Percentiles rank a stretch among this genome's conserved stretches.
These are phyloP conservation scores for Starmera stellimalicola DNA, from an alignment of 1,139 yeast species.

Conservation along the genomic window DNA sequence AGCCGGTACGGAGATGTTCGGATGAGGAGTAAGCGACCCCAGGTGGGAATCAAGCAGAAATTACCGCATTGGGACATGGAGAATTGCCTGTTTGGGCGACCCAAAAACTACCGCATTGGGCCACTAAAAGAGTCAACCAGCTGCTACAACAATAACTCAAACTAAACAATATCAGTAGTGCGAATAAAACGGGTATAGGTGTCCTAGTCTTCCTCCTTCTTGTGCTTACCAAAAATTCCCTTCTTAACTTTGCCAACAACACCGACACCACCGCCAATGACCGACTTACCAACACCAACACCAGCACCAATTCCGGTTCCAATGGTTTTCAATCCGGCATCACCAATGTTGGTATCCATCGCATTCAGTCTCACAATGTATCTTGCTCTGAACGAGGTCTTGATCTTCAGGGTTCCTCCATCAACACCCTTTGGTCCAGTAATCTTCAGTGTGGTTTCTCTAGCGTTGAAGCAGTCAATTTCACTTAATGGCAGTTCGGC, in stretches of 20 bases:
- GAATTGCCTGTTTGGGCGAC: too few relatives aligned
- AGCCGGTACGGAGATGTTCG: too few relatives aligned
- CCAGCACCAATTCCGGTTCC: slow-evolving; percentile 31
- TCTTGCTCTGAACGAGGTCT: slow-evolving; percentile 58
- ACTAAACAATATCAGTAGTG: too few relatives aligned
- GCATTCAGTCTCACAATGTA: slow-evolving; percentile 36
- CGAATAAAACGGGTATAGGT: too few relatives aligned
- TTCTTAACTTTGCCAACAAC: slow-evolving; percentile 29
- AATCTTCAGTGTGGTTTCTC: slow-evolving; percentile 46
- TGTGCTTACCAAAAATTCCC: slow-evolving; percentile 26
- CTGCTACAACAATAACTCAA: too few relatives aligned
- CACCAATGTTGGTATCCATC: slow-evolving; percentile 25
- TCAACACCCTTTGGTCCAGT: slow-evolving; percentile 36
- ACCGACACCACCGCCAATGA: slow-evolving; percentile 33
- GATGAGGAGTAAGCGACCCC: too few relatives aligned
- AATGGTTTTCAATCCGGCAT: slow-evolving; percentile 25
- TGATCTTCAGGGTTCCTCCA: slow-evolving; percentile 57
- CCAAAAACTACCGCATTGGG: too few relatives aligned
- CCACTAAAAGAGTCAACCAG: too few relatives aligned
- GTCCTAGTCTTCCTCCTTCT: slow-evolving; percentile 10
- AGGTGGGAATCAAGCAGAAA: too few relatives aligned
- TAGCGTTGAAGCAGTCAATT: slow-evolving; percentile 47
- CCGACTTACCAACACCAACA: slow-evolving; percentile 28
- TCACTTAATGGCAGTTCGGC: slow-evolving; percentile 52
- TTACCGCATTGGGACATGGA: too few relatives aligned